Base-by-base conservation (phyloP, 176 grass and related monocot genomes). In the Cocos nucifera region DNA sequence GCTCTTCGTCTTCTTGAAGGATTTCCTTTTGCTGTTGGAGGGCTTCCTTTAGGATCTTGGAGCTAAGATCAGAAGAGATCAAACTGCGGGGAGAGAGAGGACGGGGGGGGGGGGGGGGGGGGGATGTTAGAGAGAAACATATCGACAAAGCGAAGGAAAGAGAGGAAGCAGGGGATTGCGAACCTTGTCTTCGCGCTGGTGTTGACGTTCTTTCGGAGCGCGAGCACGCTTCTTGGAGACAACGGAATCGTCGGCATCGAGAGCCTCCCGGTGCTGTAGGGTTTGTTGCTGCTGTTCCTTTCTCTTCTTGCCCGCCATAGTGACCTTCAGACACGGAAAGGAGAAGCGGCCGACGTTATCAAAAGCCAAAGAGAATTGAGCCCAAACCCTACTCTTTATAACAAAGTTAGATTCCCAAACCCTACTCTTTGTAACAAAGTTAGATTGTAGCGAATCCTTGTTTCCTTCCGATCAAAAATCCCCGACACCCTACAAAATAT, bases 31-130 rank as follows among this genome's bases (percentile, higher is more conserved):
- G 93, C 65, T 91, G 93, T 56, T 60, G 85, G 49, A 85, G 72
- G 17, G 84, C 87, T 69, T 97, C 84, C 65, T 78, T 86, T 49
- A 97, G 68, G 30, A 95, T 95, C 53, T 87, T 95, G 48, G 90
- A 79, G 62, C 80, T 95, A 52, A 90, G 65, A 60, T 71, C 75
- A 4, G 83, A 79, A 8, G 86, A 82, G 26, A 82, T 77, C 66
- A 64, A 64, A 72, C 79, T 21, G 21, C 21, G 21, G 21, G 21
- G 21, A 21, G 21, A 21, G 21, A 21, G 21, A 21, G 21, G n/a
- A n/a, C n/a, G n/a, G n/a, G n/a, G n/a, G n/a, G n/a, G n/a, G n/a
- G n/a, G n/a, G n/a, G n/a, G n/a, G n/a, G n/a, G n/a, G n/a, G n/a
- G n/a, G n/a, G 39, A 67, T 25, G 7, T 27, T 28, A 76, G 20